Evolutionary conservation across 805 yeast species (phyloP).

Genomic region (Kuraishia cidri): DNA sequence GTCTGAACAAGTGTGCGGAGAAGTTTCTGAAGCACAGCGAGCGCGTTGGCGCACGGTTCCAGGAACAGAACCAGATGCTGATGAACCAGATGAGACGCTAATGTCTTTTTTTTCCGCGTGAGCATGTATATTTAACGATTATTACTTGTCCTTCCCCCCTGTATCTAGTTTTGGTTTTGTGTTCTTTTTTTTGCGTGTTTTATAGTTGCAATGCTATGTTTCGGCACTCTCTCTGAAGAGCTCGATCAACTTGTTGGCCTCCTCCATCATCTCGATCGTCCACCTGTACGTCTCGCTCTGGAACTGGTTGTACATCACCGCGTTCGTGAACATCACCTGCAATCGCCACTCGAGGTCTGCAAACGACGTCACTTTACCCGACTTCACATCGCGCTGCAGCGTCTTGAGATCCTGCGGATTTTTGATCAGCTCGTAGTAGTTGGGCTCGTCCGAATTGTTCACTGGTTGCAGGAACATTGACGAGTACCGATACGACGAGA

Average conservation of each 20-base stretch:
- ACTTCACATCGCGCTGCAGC: slow-evolving; percentile 47
- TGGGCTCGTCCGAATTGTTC: slow-evolving; percentile 56
- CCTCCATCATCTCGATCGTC: slow-evolving; percentile 65
- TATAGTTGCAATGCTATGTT: too few species aligned
- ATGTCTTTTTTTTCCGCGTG: background rate
- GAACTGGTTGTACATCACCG: slow-evolving; percentile 71
- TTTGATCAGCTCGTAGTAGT: slow-evolving; percentile 51
- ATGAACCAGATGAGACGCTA: slow-evolving; percentile 54
- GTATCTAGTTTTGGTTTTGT: too few species aligned
- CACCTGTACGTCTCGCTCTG: slow-evolving; percentile 52
- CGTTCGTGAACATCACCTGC: slow-evolving; percentile 74
- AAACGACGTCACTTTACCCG: slow-evolving; percentile 39
- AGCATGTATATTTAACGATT: slow-evolving; percentile 3
- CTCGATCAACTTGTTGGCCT: slow-evolving; percentile 45
- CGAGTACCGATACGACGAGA: slow-evolving; percentile 64
- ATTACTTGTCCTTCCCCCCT: too few species aligned
- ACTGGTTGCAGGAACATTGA: slow-evolving; percentile 71
- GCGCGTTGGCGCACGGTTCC: slow-evolving; percentile 98
- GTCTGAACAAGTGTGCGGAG: slow-evolving; percentile 90
- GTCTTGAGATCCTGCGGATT: slow-evolving; percentile 64
- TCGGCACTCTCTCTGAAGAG: slow-evolving; percentile 41
- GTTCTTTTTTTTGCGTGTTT: too few species aligned
- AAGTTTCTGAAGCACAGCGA: slow-evolving; percentile 97
- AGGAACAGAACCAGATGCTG: slow-evolving; percentile 80
- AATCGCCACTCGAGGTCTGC: slow-evolving; percentile 58